Evolutionary conservation across 345 rosid species (phyloP), one percentile per base, ranked within the genome.

Genomic region (Litchi chinensis): DNA sequence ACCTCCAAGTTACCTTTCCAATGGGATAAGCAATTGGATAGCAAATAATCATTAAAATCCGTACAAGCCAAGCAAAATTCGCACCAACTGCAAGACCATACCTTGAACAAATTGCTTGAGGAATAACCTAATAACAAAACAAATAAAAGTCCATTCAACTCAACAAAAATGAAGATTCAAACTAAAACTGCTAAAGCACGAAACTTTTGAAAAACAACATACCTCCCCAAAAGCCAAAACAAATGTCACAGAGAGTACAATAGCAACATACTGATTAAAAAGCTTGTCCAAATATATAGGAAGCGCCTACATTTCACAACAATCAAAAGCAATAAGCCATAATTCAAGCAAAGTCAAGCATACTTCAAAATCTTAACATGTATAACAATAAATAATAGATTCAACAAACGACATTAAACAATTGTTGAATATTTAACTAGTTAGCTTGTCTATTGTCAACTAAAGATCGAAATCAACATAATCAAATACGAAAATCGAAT

Each of bases 31-130:
- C 88, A 63, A 94, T 89, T 48, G 99, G 99, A 72, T 88, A 95
- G 84, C 97, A 92, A 60, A 94, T 80, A 21, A 87, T 79, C 98
- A 95, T 92, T 79, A 95, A 84, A 82, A 95, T 79, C 21, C 91
- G 87, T 57, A 94, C 99, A 77, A 94, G 98, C 94, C 91, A 90
- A 1, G 88, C 89, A 65, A 95, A 90, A 81, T 92, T 94, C 1
- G 98, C 92, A 79, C 99, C 99, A 0, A 94, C 97, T 0, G 99
- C 97, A 10, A 95, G 92, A 56, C 98, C 98, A 84, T 95, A 95
- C 87, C 98, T 88, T 1, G 98, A 80, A 74, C 99, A 96, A 84
- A 87, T 94, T 48, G 99, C 87, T 91, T 96, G 99, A 54, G 99
- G 99, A 83, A 96, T 96, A 85, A 96, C 97, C 99, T 96, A 79